These are phyloP conservation scores for Mentha longifolia DNA, from an alignment of 257 asterid species.

Conservation along the genomic window DNA sequence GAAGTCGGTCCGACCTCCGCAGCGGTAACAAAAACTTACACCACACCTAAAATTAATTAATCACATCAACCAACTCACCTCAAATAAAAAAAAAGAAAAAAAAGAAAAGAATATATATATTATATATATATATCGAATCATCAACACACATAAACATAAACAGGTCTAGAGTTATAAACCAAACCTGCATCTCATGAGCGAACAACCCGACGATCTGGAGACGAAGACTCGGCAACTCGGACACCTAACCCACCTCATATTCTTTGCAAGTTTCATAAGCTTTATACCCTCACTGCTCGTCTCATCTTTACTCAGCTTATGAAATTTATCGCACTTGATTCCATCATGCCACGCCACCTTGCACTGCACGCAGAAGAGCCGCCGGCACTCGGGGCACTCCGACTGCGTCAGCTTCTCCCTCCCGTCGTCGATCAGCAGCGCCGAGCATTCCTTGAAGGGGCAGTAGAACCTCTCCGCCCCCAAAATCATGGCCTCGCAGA, in stretches of 20 bases:
- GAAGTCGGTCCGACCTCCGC: too few relatives aligned
- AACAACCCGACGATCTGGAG: constrained; percentile 62
- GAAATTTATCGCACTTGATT: constrained; percentile 48
- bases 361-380: constrained; percentile 65
- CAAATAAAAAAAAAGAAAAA: too few relatives aligned
- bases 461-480: constrained; percentile 60
- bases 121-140: too few relatives aligned
- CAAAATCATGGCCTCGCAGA: constrained; percentile 63
- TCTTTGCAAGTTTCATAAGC: constrained; percentile 53
- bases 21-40: too few relatives aligned
- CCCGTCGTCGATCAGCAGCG: constrained; percentile 49
- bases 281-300: constrained; percentile 51
- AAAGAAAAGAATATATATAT: too few relatives aligned
- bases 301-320: constrained; percentile 46
- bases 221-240: constrained; percentile 59
- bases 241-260: constrained; percentile 58
- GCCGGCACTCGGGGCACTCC: constrained; percentile 62
- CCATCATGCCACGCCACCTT: constrained; percentile 65
- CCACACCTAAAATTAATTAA: too few relatives aligned
- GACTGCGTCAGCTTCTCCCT: constrained; percentile 28
- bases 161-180: constrained; percentile 39
- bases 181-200: constrained; percentile 73
- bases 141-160: too few relatives aligned
- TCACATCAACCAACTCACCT: too few relatives aligned
- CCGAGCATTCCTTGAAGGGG: constrained; percentile 70